Conservation (phyloP, 176 grass and related monocot species). For the Hordeum marinum region DNA sequence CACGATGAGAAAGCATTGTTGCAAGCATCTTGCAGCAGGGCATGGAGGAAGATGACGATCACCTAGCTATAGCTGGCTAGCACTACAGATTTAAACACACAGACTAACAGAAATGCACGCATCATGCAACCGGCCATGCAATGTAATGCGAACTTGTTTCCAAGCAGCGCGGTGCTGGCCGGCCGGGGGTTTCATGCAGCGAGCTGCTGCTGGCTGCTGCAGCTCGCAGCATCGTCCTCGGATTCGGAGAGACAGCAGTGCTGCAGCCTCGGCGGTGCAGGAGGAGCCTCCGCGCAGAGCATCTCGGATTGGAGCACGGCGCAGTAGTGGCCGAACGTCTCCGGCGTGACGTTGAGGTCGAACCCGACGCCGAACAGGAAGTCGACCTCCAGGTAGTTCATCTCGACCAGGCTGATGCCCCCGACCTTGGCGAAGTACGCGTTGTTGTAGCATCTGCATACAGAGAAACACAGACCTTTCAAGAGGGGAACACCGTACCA, state of each 20-base stretch:
- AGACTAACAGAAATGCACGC: background rate
- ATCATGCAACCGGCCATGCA: background rate
- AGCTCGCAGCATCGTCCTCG: conserved; percentile 37
- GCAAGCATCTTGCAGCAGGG: background rate
- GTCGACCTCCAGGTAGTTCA: conserved; percentile 67
- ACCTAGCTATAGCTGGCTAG: background rate
- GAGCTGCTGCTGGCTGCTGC: conserved; percentile 40
- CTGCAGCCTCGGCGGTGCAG: conserved; percentile 23
- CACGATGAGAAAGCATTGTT: conserved; percentile 7
- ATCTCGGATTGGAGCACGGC: conserved; percentile 45
- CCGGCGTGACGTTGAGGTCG: conserved; percentile 49
- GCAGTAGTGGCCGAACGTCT: conserved; percentile 54
- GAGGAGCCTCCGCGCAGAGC: conserved; percentile 19
- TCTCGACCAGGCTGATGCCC: conserved; percentile 52
- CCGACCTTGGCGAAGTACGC: conserved; percentile 53
- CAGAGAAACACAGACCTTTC: background rate
- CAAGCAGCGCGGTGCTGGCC: background rate
- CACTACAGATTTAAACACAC: background rate
- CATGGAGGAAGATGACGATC: background rate
- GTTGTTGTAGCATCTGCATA: conserved; percentile 53
- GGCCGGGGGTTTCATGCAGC: conserved; percentile 15
- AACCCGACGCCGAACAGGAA: conserved; percentile 53
- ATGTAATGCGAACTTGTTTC: background rate
- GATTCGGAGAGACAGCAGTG: conserved; percentile 49
- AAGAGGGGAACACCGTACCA: too few relatives aligned